Evolutionary conservation across 768 basidiomycete species (phyloP), one percentile per base, ranked within the genome.

Genomic region (Hypsizygus marmoreus): DNA sequence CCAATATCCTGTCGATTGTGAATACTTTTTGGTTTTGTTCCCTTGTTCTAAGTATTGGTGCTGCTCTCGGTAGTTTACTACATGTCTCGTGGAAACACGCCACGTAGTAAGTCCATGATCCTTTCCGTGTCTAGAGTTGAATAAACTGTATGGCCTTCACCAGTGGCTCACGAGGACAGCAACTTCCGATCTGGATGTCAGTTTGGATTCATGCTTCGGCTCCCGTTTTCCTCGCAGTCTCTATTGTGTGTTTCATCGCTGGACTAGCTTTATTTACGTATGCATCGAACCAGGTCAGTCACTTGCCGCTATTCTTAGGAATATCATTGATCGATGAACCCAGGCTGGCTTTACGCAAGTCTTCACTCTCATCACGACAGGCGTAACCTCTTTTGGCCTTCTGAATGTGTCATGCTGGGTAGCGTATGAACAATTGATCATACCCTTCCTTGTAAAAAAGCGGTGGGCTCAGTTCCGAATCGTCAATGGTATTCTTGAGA

Each of bases 11-110:
- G 10, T 26, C 22, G 6, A 34, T 47, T 17, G 40, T 55, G 16
- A 59, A 48, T 11, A 51, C 50, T 25, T 53, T 57, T 12, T 59
- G 55, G 55, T 59, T 57, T 23, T 43, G 50, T 11, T 54, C 58
- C 6, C 24, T 59, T 40, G 46, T 59, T 7, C 47, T 57, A 16
- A 59, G 58, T 28, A 50, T 59, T 7, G 58, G 55, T 12, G 50
- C 55, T 1, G 53, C 58, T 4, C 38, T 59, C n/a, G 57, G 57
- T 19, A 55, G 58, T 30, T 34, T 57, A 8, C 36, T 59, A 19
- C 17, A 16, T 6, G 19, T 38, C 11, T 12, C 20, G 13, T 38
- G 36, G 53, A 59, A 49, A 22, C 47, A 39, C 16, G 45, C 55
- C n/a, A 41, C 45, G n/a, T 55, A 49, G 58, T 59, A 37, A 9